phyloP scores from a whole-genome alignment of 73 alveolate species.

The Paramecium primaurelia region DNA sequence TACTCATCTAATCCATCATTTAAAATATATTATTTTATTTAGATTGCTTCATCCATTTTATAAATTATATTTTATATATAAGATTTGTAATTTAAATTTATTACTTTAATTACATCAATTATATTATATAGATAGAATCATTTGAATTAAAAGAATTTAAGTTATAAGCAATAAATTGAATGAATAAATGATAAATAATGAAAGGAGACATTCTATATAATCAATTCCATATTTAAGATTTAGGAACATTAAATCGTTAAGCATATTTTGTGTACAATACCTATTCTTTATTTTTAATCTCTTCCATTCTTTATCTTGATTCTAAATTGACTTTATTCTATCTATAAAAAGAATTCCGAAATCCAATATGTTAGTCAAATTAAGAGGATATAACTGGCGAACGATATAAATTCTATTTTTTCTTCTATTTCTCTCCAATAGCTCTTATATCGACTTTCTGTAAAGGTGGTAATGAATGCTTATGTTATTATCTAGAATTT shows the following conservation, averaged over 20 bases:
- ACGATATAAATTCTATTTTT: not conserved
- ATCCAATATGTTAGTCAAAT: conserved; percentile 11
- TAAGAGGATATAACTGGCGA: not conserved
- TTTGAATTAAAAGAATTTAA: not conserved
- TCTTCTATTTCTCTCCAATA: not conserved
- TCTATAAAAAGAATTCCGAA: conserved; percentile 16
- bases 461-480: not conserved
- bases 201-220: not conserved
- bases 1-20: not conserved
- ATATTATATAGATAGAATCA: not conserved
- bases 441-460: not conserved
- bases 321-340: not conserved
- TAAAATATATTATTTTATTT: not conserved
- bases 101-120: not conserved
- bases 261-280: not conserved
- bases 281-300: not conserved
- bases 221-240: not conserved
- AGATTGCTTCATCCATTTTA: conserved; percentile 4
- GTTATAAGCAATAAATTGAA: not conserved
- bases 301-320: conserved; percentile 1
- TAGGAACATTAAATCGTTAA: not conserved
- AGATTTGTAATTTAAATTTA: not conserved
- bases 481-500: not conserved
- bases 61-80: not conserved
- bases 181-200: not conserved